phyloP scores from a whole-genome alignment of 2,329 filamentous ascomycete genomes.

The Myriangium duriaei region DNA sequence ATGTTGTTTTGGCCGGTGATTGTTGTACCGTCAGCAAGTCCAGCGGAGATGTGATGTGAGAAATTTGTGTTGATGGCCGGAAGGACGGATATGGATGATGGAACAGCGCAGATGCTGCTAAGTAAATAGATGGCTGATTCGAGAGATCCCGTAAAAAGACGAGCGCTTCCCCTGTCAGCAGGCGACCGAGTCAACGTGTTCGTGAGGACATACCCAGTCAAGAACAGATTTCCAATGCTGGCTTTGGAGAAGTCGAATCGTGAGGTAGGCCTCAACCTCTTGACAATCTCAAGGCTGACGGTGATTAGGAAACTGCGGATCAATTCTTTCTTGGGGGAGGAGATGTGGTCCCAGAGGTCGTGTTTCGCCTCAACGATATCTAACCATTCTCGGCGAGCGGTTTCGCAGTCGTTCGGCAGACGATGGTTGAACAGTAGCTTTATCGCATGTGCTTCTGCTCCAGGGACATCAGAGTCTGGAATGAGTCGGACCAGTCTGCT shows the following conservation, averaged over 20 bases:
- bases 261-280: conserved; percentile 33
- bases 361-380: conserved; percentile 78
- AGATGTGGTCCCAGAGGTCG: conserved; percentile 51
- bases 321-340: conserved; percentile 38
- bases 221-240: conserved; percentile 39
- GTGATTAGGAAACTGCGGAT: conserved; percentile 38
- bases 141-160: conserved; percentile 83
- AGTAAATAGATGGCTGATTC: conserved; percentile 87
- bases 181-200: not conserved
- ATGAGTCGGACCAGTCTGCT: conserved; percentile 84
- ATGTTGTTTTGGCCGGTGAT: conserved; percentile 92
- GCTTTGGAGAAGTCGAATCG: conserved; percentile 39
- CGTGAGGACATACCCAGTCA: conserved; percentile 32
- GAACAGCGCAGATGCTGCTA: conserved; percentile 74
- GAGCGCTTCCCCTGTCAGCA: conserved; percentile 44
- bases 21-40: conserved; percentile 58
- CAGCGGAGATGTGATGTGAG: conserved; percentile 83
- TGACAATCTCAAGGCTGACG: conserved; percentile 39
- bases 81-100: conserved; percentile 62
- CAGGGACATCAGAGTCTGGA: conserved; percentile 45
- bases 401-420: conserved; percentile 47
- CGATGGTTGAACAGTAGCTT: conserved; percentile 81
- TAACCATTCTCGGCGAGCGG: conserved; percentile 70
- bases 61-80: conserved; percentile 93
- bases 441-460: conserved; percentile 59